Evolutionary conservation across 768 basidiomycete genomes (phyloP).

Genomic region (Lentinula detonsa): DNA sequence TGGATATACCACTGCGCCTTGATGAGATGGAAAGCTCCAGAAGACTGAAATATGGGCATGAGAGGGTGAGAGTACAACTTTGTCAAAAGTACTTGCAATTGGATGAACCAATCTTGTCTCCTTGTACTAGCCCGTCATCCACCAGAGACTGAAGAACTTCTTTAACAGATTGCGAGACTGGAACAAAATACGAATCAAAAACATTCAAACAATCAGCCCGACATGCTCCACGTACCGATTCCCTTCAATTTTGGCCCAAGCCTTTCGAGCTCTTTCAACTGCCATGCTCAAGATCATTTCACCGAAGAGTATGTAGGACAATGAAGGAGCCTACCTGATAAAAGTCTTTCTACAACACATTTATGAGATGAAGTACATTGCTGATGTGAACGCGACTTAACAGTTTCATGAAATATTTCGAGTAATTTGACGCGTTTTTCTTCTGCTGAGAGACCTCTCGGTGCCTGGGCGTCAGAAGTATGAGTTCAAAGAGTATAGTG

Average conservation of each 20-base stretch:
- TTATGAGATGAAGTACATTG: background rate
- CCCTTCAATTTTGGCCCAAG: conserved; percentile 85
- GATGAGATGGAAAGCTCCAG: conserved; percentile 93
- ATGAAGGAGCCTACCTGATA: conserved; percentile 43
- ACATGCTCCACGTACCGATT: conserved; percentile 48
- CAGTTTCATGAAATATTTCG: conserved; percentile 92
- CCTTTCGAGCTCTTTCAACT: conserved; percentile 90
- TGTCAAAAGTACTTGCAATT: conserved; percentile 65
- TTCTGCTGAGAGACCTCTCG: conserved; percentile 80
- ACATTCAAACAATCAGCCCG: background rate
- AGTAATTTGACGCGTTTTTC: conserved; percentile 87
- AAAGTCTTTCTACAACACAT: conserved; percentile 63
- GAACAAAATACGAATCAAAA: background rate
- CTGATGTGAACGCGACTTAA: conserved; percentile 28
- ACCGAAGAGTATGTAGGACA: background rate
- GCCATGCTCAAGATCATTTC: background rate
- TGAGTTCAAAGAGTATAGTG: background rate
- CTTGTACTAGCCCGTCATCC: conserved; percentile 79
- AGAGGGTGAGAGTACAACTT: background rate
- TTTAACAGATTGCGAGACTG: conserved; percentile 88
- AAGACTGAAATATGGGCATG: conserved; percentile 54
- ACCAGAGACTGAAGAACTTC: conserved; percentile 85
- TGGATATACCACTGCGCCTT: conserved; percentile 60
- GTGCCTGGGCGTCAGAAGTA: conserved; percentile 38
- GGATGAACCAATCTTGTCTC: conserved; percentile 91